phyloP scores from a whole-genome alignment of 306 rosid genomes.

The Cucurbita maxima region DNA sequence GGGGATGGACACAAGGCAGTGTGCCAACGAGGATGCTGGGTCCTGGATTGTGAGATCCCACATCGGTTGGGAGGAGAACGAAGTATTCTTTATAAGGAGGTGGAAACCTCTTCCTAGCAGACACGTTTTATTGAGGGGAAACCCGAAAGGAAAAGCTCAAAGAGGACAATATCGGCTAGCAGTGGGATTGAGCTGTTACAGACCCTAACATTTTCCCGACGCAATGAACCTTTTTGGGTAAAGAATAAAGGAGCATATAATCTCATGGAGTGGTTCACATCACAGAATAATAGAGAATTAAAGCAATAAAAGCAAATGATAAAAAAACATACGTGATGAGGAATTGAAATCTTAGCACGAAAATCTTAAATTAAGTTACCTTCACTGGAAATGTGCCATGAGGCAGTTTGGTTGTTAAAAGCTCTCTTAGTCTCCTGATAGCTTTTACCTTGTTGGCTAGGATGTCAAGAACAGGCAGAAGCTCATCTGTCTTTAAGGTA shows the following conservation, averaged over 20 bases:
- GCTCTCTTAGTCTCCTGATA: constrained; percentile 86
- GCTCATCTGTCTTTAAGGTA: constrained; percentile 94
- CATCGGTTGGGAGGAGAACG: too few species aligned
- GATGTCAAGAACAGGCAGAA: constrained; percentile 91
- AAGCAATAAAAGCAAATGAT: background rate
- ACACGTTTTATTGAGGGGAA: too few species aligned
- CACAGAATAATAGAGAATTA: background rate
- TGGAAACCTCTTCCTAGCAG: too few species aligned
- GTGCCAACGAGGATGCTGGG: too few species aligned
- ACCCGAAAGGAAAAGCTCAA: too few species aligned
- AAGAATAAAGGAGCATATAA: background rate
- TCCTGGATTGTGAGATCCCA: too few species aligned
- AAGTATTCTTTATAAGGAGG: too few species aligned
- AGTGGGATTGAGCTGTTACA: background rate
- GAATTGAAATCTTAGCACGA: background rate
- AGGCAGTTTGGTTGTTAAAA: constrained; percentile 95
- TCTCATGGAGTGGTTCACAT: background rate
- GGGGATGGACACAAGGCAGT: too few species aligned
- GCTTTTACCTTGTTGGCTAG: constrained; percentile 97
- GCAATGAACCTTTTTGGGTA: background rate
- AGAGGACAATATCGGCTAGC: too few species aligned
- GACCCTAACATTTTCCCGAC: background rate
- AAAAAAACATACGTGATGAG: background rate
- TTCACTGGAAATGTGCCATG: constrained; percentile 86
- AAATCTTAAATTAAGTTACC: constrained; percentile 46